A percentile compares a stretch with the other conserved stretches of the same genome.
These are phyloP conservation scores for Pyrus betulifolia DNA, from an alignment of 306 rosid genomes.

Conservation along the genomic window DNA sequence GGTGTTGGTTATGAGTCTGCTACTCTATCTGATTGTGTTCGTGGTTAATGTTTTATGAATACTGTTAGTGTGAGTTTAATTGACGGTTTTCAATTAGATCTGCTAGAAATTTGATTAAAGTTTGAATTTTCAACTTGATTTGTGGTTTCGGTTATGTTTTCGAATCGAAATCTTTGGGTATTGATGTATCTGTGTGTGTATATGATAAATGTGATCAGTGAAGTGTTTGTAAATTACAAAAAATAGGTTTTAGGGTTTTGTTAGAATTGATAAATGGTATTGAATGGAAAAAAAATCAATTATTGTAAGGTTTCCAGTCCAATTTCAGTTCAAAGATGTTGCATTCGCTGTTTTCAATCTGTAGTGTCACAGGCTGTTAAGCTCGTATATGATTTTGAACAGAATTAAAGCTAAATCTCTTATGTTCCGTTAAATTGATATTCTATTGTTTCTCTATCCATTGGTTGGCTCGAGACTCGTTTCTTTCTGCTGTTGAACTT, in stretches of 20 bases:
- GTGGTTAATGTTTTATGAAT: background rate
- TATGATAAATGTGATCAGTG: background rate
- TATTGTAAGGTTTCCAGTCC: background rate
- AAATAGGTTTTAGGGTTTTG: background rate
- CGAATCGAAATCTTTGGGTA: background rate
- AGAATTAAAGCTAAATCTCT: background rate
- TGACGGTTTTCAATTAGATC: constrained; percentile 35
- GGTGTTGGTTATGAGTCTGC: background rate
- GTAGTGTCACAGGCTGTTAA: background rate
- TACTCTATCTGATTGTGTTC: constrained; percentile 32
- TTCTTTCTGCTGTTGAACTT: background rate
- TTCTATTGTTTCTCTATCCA: background rate
- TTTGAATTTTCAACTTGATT: background rate
- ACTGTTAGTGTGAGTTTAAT: constrained; percentile 5
- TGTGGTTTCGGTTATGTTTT: background rate
- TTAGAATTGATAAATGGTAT: background rate
- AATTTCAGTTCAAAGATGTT: background rate
- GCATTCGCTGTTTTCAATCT: background rate
- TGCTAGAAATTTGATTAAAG: background rate
- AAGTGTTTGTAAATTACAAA: background rate
- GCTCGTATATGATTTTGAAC: background rate
- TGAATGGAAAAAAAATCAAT: background rate
- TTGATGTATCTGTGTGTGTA: background rate
- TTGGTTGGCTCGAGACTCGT: background rate
- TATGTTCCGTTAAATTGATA: background rate